Percentiles rank a stretch among this genome's conserved stretches.
Conservation (phyloP, 495 filamentous ascomycete genomes). For the Symbiotaphrina buchneri region DNA sequence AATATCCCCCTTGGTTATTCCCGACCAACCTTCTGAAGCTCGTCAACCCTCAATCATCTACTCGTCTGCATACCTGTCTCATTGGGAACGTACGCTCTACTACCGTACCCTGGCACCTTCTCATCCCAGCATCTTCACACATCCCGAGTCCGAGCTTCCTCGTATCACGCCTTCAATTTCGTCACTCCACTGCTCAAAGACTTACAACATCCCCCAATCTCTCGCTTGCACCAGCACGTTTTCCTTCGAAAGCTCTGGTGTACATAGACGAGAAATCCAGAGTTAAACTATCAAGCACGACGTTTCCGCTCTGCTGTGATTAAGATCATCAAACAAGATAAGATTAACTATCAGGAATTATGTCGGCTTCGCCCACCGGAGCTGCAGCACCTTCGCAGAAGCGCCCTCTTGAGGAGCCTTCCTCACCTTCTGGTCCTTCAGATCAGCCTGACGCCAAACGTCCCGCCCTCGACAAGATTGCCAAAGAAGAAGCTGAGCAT, state of each 20-base stretch:
- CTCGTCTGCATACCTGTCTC: not conserved
- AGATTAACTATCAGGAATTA: conserved; percentile 14
- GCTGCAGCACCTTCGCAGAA: conserved; percentile 49
- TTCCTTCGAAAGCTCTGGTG: conserved; percentile 73
- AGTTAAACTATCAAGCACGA: conserved; percentile 12
- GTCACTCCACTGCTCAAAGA: not conserved
- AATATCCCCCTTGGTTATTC: not conserved
- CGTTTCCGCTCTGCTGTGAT: conserved; percentile 22
- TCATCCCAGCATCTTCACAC: not conserved
- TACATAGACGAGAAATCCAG: conserved; percentile 61
- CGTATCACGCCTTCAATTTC: not conserved
- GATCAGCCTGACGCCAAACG: conserved; percentile 96
- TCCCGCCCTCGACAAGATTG: conserved; percentile 80
- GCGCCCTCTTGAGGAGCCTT: conserved; percentile 89
- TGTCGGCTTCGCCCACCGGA: conserved; percentile 36
- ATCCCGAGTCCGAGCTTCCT: not conserved
- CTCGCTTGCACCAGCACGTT: conserved; percentile 32
- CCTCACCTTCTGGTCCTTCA: conserved; percentile 70
- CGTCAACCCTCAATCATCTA: not conserved
- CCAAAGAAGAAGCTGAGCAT: conserved; percentile 27
- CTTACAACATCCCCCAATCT: conserved; percentile 1
- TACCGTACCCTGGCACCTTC: not conserved
- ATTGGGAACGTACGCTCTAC: no score
- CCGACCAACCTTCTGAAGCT: not conserved
- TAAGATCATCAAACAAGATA: conserved; percentile 18